Base-by-base conservation (phyloP, 2,329 filamentous ascomycete species). In the Thelonectria olida region DNA sequence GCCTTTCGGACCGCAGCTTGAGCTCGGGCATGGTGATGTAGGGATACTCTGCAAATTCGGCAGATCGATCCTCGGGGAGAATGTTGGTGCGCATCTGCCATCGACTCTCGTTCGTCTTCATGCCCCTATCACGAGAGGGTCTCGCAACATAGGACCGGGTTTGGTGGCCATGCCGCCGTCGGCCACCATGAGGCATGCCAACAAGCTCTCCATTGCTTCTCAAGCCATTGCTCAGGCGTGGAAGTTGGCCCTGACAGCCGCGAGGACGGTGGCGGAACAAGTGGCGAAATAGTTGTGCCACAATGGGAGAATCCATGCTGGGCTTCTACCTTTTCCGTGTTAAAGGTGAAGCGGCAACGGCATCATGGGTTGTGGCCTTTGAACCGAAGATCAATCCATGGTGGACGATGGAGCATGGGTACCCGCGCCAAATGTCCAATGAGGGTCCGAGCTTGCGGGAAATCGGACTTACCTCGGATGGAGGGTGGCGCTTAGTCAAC, bases 21-120 rank as follows among this genome's bases (percentile, higher is more conserved):
- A 99, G 81, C 63, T 93, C 89, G 66, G 90, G 85, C n/a, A 93
- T 87, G 8, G 93, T 97, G 49, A 99, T 91, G 74, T 90, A 88
- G 1, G 96, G 94, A 73, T 92, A 97, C 72, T 87, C 84, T 63
- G 88, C 85, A 76, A 94, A 94, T 77, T 98, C 94, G 47, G 92
- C 88, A 2, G 85, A 84, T 77, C 92, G 90, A 74, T 99, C 92
- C 57, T 85, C 82, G 0, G 92, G 88, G 61, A 96, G 89, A 19
- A 92, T 79, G 64, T 92, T 87, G 25, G 86, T 90, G 62, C 95
- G 85, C 76, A 96, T 94, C 79, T 95, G 92, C 96, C 96, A 98
- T 70, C 89, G 83, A 78, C 87, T 91, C 74, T 92, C 91, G 68
- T 84, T 85, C 49, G 76, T 75, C 68, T 77, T 78, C 74, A 79